Evolutionary conservation across 495 filamentous ascomycete species (phyloP).

Genomic region (Massariosphaeria phaeospora): DNA sequence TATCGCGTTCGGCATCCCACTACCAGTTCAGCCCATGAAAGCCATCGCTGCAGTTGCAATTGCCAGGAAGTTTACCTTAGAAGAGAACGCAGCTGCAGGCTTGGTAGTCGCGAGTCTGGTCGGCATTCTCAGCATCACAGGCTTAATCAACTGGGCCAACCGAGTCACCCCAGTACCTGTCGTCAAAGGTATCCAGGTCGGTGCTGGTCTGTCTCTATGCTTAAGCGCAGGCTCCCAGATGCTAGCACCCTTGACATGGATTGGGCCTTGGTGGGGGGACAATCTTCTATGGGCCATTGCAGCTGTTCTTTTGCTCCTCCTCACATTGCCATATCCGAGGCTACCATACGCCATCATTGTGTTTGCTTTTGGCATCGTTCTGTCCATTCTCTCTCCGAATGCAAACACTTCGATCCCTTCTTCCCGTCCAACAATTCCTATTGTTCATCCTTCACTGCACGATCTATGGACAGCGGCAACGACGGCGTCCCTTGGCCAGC

Average conservation of each 20-base stretch:
- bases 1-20: constrained; percentile 72
- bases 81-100: constrained; percentile 72
- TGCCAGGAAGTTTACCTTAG: constrained; percentile 56
- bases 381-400: constrained; percentile 25
- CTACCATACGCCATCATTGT: constrained; percentile 73
- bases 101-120: constrained; percentile 68
- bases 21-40: constrained; percentile 69
- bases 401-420: neutral
- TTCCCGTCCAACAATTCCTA: constrained; percentile 17
- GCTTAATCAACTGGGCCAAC: constrained; percentile 64
- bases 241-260: constrained; percentile 56
- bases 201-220: constrained; percentile 74
- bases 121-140: constrained; percentile 69
- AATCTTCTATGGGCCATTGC: constrained; percentile 67
- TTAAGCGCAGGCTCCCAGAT: constrained; percentile 66
- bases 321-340: constrained; percentile 53
- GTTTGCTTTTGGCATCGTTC: constrained; percentile 53
- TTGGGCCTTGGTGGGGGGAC: constrained; percentile 57
- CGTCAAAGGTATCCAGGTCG: constrained; percentile 90
- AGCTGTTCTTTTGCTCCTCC: constrained; percentile 63
- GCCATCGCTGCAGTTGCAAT: constrained; percentile 87
- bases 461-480: constrained; percentile 26
- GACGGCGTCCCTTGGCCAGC: constrained; percentile 58
- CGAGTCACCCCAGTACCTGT: constrained; percentile 74
- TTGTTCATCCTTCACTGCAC: constrained; percentile 21